Conservation (phyloP, 2,329 filamentous ascomycete species). For the Aureobasidium namibiae region DNA sequence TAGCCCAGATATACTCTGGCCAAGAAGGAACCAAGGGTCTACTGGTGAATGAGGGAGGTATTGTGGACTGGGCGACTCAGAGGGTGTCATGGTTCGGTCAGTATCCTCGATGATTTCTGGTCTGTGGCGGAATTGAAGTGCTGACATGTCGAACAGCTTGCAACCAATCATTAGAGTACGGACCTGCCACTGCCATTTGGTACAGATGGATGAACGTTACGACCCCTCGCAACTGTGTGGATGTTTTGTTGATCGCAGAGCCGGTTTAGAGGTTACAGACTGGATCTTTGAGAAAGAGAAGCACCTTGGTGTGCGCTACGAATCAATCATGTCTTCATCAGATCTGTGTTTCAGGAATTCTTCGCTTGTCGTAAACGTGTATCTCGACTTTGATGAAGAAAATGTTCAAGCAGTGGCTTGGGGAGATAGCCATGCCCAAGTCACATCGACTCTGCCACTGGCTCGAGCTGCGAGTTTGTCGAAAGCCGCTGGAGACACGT, state of each 20-base stretch:
- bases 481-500: slow-evolving; percentile 43
- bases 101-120: background rate
- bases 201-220: slow-evolving; percentile 13
- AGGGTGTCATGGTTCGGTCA: slow-evolving; percentile 15
- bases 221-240: slow-evolving; percentile 7
- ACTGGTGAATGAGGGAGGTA: slow-evolving; percentile 14
- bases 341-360: background rate
- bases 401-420: slow-evolving; percentile 2
- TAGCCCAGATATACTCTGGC: slow-evolving; percentile 15
- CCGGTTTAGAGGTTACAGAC: background rate
- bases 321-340: slow-evolving; percentile 4
- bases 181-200: slow-evolving; percentile 14
- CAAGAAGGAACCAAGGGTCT: slow-evolving; percentile 15
- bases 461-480: slow-evolving; percentile 33
- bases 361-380: background rate
- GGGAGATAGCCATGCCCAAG: slow-evolving; percentile 25
- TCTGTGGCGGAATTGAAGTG: background rate
- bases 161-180: slow-evolving; percentile 13
- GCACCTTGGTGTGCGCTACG: background rate
- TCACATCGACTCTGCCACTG: slow-evolving; percentile 24
- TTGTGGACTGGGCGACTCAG: slow-evolving; percentile 14
- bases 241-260: slow-evolving; percentile 8
- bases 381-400: background rate
- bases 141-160: slow-evolving; percentile 4
- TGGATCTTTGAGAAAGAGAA: background rate